Base-by-base conservation (phyloP, 2,329 filamentous ascomycete genomes). In the Malbranchea zuffiana region DNA sequence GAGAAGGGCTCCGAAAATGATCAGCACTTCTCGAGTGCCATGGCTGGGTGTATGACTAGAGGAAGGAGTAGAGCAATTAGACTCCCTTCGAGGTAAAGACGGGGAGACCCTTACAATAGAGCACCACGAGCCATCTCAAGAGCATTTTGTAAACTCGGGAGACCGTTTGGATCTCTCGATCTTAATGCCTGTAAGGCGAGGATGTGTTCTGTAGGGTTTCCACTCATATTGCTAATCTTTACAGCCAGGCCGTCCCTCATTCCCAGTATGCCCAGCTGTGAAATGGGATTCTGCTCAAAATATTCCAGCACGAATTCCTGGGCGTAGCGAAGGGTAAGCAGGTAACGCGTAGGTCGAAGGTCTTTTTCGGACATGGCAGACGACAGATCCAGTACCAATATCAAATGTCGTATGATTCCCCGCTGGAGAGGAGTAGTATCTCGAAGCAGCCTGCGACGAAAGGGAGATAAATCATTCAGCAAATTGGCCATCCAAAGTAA, bases 271-370 rank as follows among this genome's bases (percentile, higher is more conserved):
- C 82, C 87, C 39, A 98, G 74, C 62, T 98, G 90, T 6, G 86
- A 93, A 47, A 98, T 96, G 7, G 90, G 90, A 52, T 98, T 98
- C 61, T 98, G 90, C 61, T 96, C 90, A 55, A 96, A 98, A 63
- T 85, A 98, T 58, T 95, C 88, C 41, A 79, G 74, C 32, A 96
- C 81, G 59, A 96, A 98, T 40, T 86, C 80, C 45, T 80, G 75
- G 11, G 86, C 81, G 60, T 86, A 92, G 45, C 78, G 78, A 52
- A 95, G 71, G 35, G 79, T 81, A 20, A 95, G 72, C 24, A 86
- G 72, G 60, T 88, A 87, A 42, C 88, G 75, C 28, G 79, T 94
- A 4, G 90, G 90, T 17, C 90, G 75, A 47, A 96, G 71, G 55
- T 98, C 90, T 61, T 96, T 96, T 60, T 96, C 87, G 4, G 76